Evolutionary conservation across 345 rosid species (phyloP).

Genomic region (Hevea brasiliensis): DNA sequence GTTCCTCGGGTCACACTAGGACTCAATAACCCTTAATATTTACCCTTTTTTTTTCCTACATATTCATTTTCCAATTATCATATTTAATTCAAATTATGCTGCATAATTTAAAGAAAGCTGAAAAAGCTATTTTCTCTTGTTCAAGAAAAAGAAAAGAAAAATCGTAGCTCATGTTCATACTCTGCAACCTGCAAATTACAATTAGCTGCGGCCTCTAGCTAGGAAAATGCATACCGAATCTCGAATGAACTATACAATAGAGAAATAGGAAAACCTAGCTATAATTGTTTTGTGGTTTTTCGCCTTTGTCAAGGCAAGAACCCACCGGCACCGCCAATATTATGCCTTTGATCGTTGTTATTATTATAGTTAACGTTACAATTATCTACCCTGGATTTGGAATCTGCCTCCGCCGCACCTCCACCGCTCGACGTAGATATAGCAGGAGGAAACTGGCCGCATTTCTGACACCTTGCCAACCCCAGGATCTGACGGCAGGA

Average conservation of each 20-base stretch:
- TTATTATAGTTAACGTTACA: neutral
- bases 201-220: neutral
- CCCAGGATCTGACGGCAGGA: conserved; percentile 62
- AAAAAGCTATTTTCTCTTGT: neutral
- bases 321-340: neutral
- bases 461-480: conserved; percentile 37
- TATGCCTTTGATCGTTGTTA: neutral
- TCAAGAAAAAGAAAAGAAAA: no score
- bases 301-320: conserved; percentile 34
- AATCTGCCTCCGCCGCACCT: neutral
- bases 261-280: neutral
- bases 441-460: conserved; percentile 34
- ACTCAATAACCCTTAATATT: neutral
- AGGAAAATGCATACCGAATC: neutral
- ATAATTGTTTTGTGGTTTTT: neutral
- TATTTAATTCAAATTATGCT: no score
- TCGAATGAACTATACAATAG: neutral
- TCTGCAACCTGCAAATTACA: neutral
- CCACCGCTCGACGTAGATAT: conserved; percentile 8
- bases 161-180: neutral
- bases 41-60: no score
- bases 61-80: no score
- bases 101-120: no score
- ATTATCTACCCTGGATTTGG: conserved; percentile 22
- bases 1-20: neutral